phyloP scores from a whole-genome alignment of 148 eudicot species.

The Chenopodium berlandieri region DNA sequence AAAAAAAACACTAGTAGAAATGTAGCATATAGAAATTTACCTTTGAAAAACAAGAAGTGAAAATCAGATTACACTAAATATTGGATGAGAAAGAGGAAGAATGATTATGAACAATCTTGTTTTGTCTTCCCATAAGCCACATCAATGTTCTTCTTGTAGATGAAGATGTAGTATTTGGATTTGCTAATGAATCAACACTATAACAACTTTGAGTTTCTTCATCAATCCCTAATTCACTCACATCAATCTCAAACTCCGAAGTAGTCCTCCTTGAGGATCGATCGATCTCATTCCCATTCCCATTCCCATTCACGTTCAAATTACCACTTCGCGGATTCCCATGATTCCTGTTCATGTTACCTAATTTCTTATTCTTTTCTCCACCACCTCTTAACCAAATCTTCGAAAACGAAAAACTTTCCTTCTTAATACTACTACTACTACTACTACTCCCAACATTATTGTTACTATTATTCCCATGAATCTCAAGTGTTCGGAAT shows the following conservation, averaged over 20 bases:
- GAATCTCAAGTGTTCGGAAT: conserved; percentile 25
- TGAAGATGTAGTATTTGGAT: conserved; percentile 49
- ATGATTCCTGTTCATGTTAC: background rate
- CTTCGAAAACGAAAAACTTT: conserved; percentile 71
- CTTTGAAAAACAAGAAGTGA: background rate
- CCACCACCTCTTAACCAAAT: conserved; percentile 62
- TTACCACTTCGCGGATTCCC: no score
- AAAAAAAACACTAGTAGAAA: background rate
- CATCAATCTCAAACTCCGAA: conserved; percentile 49
- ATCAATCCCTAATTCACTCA: conserved; percentile 44
- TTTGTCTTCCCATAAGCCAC: conserved; percentile 80
- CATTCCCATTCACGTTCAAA: background rate
- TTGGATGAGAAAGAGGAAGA: conserved; percentile 48
- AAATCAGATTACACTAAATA: conserved; percentile 23
- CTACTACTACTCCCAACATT: conserved; percentile 4
- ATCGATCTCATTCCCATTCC: conserved; percentile 29
- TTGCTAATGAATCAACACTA: conserved; percentile 54
- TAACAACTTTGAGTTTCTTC: conserved; percentile 61
- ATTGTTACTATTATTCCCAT: conserved; percentile 10
- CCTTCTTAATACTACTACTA: conserved; percentile 32
- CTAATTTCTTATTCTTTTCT: conserved; percentile 33
- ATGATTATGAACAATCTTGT: conserved; percentile 60
- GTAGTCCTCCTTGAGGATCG: conserved; percentile 42
- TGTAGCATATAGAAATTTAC: background rate
- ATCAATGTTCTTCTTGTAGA: conserved; percentile 65